Conservation (phyloP, 345 rosid species). For the Boechera stricta region DNA sequence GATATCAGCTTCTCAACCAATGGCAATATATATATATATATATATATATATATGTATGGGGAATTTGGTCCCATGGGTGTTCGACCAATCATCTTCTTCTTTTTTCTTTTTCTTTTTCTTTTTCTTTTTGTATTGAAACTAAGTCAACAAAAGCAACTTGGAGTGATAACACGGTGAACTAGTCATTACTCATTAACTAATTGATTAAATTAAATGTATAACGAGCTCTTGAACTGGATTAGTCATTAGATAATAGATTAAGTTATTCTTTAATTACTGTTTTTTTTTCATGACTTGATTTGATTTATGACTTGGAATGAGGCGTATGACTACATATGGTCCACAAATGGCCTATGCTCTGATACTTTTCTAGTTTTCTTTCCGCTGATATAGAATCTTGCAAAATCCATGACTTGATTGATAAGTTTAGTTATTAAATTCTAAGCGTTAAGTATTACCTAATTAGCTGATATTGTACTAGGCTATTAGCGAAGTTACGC, state of each 20-base stretch:
- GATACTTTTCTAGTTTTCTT: neutral
- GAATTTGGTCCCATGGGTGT: conserved; percentile 26
- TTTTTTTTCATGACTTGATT: neutral
- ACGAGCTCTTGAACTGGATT: neutral
- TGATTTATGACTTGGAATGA: conserved; percentile 32
- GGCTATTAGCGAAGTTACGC: neutral
- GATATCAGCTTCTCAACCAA: conserved; percentile 33
- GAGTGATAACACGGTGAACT: conserved; percentile 27
- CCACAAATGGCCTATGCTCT: conserved; percentile 32
- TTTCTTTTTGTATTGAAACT: neutral
- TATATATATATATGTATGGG: neutral
- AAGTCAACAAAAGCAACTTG: conserved; percentile 44
- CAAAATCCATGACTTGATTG: conserved; percentile 30
- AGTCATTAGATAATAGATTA: neutral
- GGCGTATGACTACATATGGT: conserved; percentile 23
- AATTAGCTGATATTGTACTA: neutral
- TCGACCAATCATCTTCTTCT: conserved; percentile 7
- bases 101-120: neutral
- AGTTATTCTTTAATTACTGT: neutral
- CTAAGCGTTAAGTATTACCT: neutral
- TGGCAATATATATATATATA: neutral
- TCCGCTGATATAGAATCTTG: conserved; percentile 23
- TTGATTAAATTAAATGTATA: neutral
- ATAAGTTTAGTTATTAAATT: conserved; percentile 1
- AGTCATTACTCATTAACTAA: neutral